Evolutionary conservation across 1,284 basidiomycete genomes (phyloP), one percentile per base, ranked within the genome.

Genomic region (Pseudozyma flocculosa): DNA sequence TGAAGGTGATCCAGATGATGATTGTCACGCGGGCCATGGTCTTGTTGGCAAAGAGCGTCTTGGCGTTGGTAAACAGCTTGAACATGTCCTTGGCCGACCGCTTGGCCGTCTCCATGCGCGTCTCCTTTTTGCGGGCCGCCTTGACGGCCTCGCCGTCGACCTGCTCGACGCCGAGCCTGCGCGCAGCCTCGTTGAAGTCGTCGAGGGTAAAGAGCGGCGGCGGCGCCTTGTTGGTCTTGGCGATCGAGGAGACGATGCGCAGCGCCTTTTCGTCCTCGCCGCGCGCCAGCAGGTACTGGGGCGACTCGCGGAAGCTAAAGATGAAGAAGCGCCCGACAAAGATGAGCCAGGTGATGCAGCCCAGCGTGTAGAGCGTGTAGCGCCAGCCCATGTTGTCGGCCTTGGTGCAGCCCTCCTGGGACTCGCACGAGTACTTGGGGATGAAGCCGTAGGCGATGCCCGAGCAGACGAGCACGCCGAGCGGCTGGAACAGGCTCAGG

Each of bases 161-260:
- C 34, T 46, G 52, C 4, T 43, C 46, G 10, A 50, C 7, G 1
- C 59, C 54, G 40, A 65, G 54, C 36, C 58, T 48, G 37, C 45
- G 45, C 14, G 80, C 79, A 36, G 80, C 71, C 42, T 75, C 74
- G 4, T 52, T 48, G 53, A 81, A 80, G 50, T 80, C 76, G 8
- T 75, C 75, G 19, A 80, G 60, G 1, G 74, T 78, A 30, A 81
- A 71, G 4, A 68, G 65, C 7, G 79, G 79, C 15, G 74, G 43
- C n/a, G 76, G 60, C 15, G 66, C 62, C 38, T 54, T 59, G 86
- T 40, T 76, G 15, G 68, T 63, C 30, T 60, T 37, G 13, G 72
- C 56, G 42, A 76, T 73, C 36, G 49, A 38, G 14, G 47, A 29
- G 13, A 76, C 50, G 17, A 71, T 58, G 22, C 49, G 29, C 14